Base-by-base conservation (phyloP, 306 rosid species). In the Betula pendula region DNA sequence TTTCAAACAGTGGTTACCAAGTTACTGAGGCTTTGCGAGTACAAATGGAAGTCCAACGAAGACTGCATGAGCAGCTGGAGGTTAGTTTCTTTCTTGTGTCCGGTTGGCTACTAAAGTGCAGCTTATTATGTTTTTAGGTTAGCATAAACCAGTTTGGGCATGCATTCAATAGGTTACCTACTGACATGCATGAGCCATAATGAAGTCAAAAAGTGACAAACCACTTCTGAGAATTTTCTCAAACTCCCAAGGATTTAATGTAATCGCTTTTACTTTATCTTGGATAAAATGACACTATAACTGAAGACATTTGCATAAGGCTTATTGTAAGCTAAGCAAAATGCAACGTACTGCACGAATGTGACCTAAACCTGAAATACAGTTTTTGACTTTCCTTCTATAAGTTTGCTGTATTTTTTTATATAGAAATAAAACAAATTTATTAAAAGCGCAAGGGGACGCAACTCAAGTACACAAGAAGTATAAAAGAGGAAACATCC, bases 41-140 rank as follows among this genome's bases (percentile, higher is more conserved):
- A 17, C 91, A 88, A 78, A 88, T 88, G 91, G 91, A 88, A 80
- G 91, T 88, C 77, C 91, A 88, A 72, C 68, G 86, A 77, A 83
- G 87, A 80, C 79, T 88, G 79, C 91, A 88, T 70, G 91, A 88
- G 81, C 91, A 88, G 72, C 84, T 88, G 47, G 91, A 88, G 91
- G 91, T 83, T 81, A 82, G 83, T 75, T 72, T 49, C 7, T 74
- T 69, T 40, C 35, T 45, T 9, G 17, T 56, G 48, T 75, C 49
- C 31, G 24, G 20, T 19, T 56, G 24, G 10, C 47, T 22, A 70
- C 49, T 42, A 45, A 63, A 19, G 11, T 74, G 25, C 66, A 29
- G 53, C 27, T 62, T 40, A 66, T 43, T 45, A 15, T 17, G 45
- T 22, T 24, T 60, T 44, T 44, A 29, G 62, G 20, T 77, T 58